Conservation (phyloP, 352 stramenopile genomes). For the Hyaloperonospora brassicae region DNA sequence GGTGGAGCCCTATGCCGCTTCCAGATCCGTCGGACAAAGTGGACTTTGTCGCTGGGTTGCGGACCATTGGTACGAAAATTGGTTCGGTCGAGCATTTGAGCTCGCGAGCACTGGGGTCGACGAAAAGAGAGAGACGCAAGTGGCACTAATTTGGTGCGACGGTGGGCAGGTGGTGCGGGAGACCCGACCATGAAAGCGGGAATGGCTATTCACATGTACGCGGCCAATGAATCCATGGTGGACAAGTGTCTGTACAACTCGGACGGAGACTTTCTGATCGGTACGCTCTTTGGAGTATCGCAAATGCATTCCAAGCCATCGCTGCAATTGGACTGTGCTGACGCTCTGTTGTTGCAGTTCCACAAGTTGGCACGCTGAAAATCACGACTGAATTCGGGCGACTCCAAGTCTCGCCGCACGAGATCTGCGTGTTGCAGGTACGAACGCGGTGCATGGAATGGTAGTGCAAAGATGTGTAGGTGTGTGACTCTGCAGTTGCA, state of each 20-base stretch:
- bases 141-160: conserved; percentile 1
- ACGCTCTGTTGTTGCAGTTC: conserved; percentile 39
- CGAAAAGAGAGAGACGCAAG: background rate
- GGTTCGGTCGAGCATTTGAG: too few relatives aligned
- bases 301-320: background rate
- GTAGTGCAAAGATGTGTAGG: too few relatives aligned
- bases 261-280: conserved; percentile 95
- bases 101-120: too few relatives aligned
- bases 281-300: conserved; percentile 13
- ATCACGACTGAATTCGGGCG: conserved; percentile 92
- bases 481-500: background rate
- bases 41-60: conserved; percentile 87
- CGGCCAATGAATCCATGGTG: conserved; percentile 85
- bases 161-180: conserved; percentile 55
- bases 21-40: conserved; percentile 38
- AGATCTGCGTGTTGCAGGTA: conserved; percentile 93
- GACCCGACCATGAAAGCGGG: conserved; percentile 87
- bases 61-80: conserved; percentile 48
- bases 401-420: conserved; percentile 73
- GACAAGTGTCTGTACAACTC: conserved; percentile 91
- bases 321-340: background rate
- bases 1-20: conserved; percentile 86
- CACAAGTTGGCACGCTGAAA: conserved; percentile 84
- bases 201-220: conserved; percentile 92
- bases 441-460: background rate